Conservation (phyloP, 768 basidiomycete species). For the Amanita muscaria region DNA sequence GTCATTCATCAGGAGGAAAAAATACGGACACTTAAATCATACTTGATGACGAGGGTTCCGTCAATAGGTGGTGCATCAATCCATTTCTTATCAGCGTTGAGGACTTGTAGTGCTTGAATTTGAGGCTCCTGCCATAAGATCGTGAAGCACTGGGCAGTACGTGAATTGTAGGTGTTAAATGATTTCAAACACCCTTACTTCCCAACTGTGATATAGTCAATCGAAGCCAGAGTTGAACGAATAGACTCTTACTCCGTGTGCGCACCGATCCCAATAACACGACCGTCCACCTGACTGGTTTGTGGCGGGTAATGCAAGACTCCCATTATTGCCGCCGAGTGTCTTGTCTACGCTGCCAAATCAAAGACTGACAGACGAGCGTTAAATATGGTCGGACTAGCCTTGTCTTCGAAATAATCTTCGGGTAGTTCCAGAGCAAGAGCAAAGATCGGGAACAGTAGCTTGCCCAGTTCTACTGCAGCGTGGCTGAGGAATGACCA, state of each 20-base stretch:
- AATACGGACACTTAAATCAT: constrained; percentile 13
- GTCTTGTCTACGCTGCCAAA: constrained; percentile 41
- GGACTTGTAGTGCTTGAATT: constrained; percentile 72
- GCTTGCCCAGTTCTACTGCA: constrained; percentile 38
- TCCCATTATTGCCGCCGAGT: constrained; percentile 80
- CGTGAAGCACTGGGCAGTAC: constrained; percentile 62
- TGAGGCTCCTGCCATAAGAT: constrained; percentile 76
- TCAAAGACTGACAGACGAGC: not conserved
- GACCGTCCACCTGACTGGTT: constrained; percentile 46
- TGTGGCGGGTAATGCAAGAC: constrained; percentile 74
- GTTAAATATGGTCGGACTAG: constrained; percentile 16
- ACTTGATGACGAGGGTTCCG: constrained; percentile 88
- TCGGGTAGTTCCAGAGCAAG: constrained; percentile 68
- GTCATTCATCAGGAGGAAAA: not conserved
- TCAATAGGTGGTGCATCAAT: constrained; percentile 71
- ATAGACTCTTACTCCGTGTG: constrained; percentile 55
- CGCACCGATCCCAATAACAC: constrained; percentile 77
- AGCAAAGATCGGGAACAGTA: constrained; percentile 80
- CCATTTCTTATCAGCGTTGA: constrained; percentile 73
- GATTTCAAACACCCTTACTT: constrained; percentile 21
- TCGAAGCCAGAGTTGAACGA: not conserved
- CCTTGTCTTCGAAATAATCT: constrained; percentile 79
- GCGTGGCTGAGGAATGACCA: constrained; percentile 22
- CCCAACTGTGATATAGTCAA: constrained; percentile 26
- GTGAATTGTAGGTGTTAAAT: not conserved